Evolutionary conservation across 2,329 filamentous ascomycete genomes (phyloP).

Genomic region (Venturia aucupariae): DNA sequence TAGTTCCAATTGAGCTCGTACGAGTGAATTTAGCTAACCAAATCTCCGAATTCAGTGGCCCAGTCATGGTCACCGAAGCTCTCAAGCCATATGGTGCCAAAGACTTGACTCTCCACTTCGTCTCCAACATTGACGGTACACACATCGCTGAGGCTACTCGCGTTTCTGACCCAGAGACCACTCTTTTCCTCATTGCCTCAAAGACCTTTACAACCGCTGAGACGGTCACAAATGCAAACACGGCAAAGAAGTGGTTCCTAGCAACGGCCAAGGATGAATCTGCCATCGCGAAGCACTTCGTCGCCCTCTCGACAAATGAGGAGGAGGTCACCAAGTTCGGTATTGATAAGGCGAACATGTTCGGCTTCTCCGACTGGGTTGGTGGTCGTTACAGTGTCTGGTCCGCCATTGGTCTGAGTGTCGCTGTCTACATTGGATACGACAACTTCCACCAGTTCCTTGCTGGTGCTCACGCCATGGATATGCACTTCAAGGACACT

Average conservation of each 20-base stretch:
- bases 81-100: conserved; percentile 88
- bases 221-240: conserved; percentile 94
- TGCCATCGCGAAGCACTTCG: conserved; percentile 94
- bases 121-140: conserved; percentile 98
- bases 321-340: conserved; percentile 95
- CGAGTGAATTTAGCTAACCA: conserved; percentile 1
- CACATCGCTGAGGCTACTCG: conserved; percentile 91
- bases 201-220: conserved; percentile 99
- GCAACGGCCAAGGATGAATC: conserved; percentile 64
- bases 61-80: conserved; percentile 97
- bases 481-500: conserved; percentile 91
- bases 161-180: conserved; percentile 87
- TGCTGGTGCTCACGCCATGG: conserved; percentile 90
- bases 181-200: conserved; percentile 96
- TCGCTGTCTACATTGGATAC: conserved; percentile 88
- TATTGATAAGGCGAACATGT: conserved; percentile 99
- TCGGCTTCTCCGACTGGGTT: conserved; percentile 97
- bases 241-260: conserved; percentile 94
- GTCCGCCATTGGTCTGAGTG: conserved; percentile 94
- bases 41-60: conserved; percentile 52
- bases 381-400: conserved; percentile 97
- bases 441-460: conserved; percentile 98
- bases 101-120: conserved; percentile 87
- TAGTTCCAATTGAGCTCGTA: conserved; percentile 20
- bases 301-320: conserved; percentile 94